Evolutionary conservation across 2,329 filamentous ascomycete genomes (phyloP), one percentile per base, ranked within the genome.

Genomic region (Alternaria postmessia): DNA sequence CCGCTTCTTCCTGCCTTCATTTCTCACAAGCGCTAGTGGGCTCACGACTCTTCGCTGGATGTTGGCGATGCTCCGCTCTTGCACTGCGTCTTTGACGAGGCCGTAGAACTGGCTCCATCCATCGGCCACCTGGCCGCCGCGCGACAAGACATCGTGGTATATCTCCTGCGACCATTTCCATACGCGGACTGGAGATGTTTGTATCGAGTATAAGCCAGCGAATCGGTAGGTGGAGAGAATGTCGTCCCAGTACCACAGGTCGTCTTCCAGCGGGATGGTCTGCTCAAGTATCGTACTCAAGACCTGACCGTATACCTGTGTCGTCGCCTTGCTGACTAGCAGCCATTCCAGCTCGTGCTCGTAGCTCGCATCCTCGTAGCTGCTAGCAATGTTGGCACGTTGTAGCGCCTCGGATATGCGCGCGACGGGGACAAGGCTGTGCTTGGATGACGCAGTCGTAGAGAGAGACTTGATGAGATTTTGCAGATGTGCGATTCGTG

Each of bases 161-260:
- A 96, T 86, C 47, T 91, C 89, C 71, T 85, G 86, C 7, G 87
- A 82, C 87, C 91, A 93, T 3, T 83, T 81, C 88, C 89, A 94
- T 34, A 97, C 77, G 18, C 91, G 86, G 41, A 89, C 71, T 0
- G 95, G 95, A 0, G 90, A 92, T 0, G 90, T 97, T 78, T 99
- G 95, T 8, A 96, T 80, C 14, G 92, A 90, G 78, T 97, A 97
- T 4, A 97, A 76, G 32, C 88, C 90, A 65, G 91, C 94, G 72
- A 90, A 92, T 49, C 88, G 85, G 68, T 92, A 90, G 0, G 92
- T 96, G 9, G 88, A 87, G 30, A 97, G 81, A 2, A 97, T 86
- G 67, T 95, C 91, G 73, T 97, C 92, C 95, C 95, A 99, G 77
- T 98, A 98, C 88, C 91, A 94, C 24, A 97, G 89, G 68, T 97